Base-by-base conservation (phyloP, 805 yeast genomes). In the Lachancea fermentati region DNA sequence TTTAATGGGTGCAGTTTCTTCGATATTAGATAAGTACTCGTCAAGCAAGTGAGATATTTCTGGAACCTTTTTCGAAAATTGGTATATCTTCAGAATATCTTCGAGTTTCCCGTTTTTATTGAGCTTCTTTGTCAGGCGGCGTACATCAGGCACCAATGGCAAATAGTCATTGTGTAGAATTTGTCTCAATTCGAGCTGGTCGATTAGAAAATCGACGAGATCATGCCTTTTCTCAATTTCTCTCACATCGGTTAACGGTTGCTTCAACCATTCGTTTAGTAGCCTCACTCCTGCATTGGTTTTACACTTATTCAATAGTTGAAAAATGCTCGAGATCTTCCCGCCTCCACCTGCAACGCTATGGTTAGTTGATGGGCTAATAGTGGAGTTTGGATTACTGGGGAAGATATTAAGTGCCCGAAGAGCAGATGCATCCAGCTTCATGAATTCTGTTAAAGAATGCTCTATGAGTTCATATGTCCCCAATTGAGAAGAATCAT, bases 241-340 rank as follows among this genome's bases (percentile, higher is more conserved):
- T 0, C 51, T 55, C 8, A 72, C 55, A 48, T 78, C 78, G 39
- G 95, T 80, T 36, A 93, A 70, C 1, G 99, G 99, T 62, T 93
- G 98, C 56, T 91, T 93, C 45, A 93, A 71, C 98, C 98, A 93
- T 55, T 87, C 96, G 12, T 93, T 80, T 18, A 93, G 71, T 37
- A 89, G 64, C 48, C 97, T 73, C 1, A 91, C 69, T 5, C 99
- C 99, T n/a, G 93, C 87, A 2, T 78, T 72, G 3, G 95, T 82
- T 52, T 85, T 87, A 68, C 97, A 91, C 50, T 81, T 78, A 67
- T 93, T 91, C 52, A 93, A 67, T 32, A 93, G 69, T 18, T 94
- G 96, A 57, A 76, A 89, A 31, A 93, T 64, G 7, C 94, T 83
- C 0, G 78, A 60, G 45, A 75, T 72, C 51, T 68, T 67, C 3